Percentiles rank a stretch among this genome's conserved stretches.
phyloP scores from a whole-genome alignment of 495 filamentous ascomycete genomes.

The Opeltia flavorubescens region DNA sequence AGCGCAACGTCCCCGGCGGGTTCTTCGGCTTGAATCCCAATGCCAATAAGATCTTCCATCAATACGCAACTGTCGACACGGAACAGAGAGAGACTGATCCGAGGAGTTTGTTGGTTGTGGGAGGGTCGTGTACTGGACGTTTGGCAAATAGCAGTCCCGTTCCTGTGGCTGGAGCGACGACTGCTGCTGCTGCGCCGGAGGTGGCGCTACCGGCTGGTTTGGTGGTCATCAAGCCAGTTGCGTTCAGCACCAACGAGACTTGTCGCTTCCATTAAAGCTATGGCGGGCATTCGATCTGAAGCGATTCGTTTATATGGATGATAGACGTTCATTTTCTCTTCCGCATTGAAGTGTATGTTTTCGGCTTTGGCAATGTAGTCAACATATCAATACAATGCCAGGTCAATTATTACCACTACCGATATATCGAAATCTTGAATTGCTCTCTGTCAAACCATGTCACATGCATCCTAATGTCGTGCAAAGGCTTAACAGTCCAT shows the following conservation, averaged over 20 bases:
- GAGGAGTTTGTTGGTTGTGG: slow-evolving; percentile 3
- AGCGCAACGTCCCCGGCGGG: slow-evolving; percentile 19
- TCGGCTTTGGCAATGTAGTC: too few relatives aligned
- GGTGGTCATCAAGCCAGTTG: neutral
- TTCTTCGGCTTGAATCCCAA: slow-evolving; percentile 11
- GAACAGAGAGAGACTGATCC: slow-evolving; percentile 5
- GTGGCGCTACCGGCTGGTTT: neutral
- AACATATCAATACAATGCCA: too few relatives aligned
- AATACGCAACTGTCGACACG: slow-evolving; percentile 10
- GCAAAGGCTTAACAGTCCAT: too few relatives aligned
- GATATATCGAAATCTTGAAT: too few relatives aligned
- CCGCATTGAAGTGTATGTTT: too few relatives aligned
- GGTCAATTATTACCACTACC: too few relatives aligned
- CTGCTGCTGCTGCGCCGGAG: neutral
- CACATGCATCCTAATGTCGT: too few relatives aligned
- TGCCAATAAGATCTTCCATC: slow-evolving; percentile 17
- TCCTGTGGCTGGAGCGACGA: neutral
- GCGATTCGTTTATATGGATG: too few relatives aligned
- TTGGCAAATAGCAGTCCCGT: slow-evolving; percentile 6
- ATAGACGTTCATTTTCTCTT: too few relatives aligned
- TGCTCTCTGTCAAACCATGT: too few relatives aligned
- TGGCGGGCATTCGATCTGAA: too few relatives aligned
- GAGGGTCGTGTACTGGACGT: slow-evolving; percentile 5
- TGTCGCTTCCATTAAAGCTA: neutral
- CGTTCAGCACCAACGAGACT: neutral